These are phyloP conservation scores for Clathrospora elynae DNA, from an alignment of 2,329 filamentous ascomycete species.

Conservation along the genomic window DNA sequence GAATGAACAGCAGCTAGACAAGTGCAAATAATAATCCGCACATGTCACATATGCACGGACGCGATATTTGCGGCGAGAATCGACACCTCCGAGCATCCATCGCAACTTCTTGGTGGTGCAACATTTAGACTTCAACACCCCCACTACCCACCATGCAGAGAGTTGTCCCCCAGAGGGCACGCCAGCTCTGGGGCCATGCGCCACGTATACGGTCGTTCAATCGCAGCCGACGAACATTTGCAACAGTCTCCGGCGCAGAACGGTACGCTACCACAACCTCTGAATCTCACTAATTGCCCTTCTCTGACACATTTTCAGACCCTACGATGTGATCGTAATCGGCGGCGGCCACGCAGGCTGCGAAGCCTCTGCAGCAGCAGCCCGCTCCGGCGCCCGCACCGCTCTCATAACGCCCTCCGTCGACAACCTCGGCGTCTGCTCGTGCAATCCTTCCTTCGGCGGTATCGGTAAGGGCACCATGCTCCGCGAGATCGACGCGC, in stretches of 20 bases:
- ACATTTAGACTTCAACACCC: constrained; percentile 6
- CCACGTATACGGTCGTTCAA: constrained; percentile 53
- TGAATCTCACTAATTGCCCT: not conserved
- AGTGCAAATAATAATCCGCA: no score
- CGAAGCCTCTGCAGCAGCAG: constrained; percentile 90
- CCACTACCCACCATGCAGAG: constrained; percentile 29
- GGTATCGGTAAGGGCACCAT: constrained; percentile 99
- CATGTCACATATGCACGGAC: constrained; percentile 14
- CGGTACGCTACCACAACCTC: constrained; percentile 20
- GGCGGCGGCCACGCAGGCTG: constrained; percentile 95
- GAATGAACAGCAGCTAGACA: no score
- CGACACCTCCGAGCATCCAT: constrained; percentile 20
- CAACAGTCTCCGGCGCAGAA: constrained; percentile 51
- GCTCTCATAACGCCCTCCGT: constrained; percentile 86
- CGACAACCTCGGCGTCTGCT: constrained; percentile 91
- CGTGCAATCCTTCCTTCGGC: constrained; percentile 95
- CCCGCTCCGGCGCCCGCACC: constrained; percentile 84
- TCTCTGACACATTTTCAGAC: constrained; percentile 52
- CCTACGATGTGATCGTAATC: constrained; percentile 92
- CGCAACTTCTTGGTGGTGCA: constrained; percentile 18
- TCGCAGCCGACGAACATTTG: constrained; percentile 49
- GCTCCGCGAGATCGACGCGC: constrained; percentile 89
- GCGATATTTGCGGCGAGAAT: constrained; percentile 21
- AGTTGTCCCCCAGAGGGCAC: constrained; percentile 37
- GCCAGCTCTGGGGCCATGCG: constrained; percentile 55